Base-by-base conservation (phyloP, 2,329 filamentous ascomycete species). In the Colletotrichum musae region DNA sequence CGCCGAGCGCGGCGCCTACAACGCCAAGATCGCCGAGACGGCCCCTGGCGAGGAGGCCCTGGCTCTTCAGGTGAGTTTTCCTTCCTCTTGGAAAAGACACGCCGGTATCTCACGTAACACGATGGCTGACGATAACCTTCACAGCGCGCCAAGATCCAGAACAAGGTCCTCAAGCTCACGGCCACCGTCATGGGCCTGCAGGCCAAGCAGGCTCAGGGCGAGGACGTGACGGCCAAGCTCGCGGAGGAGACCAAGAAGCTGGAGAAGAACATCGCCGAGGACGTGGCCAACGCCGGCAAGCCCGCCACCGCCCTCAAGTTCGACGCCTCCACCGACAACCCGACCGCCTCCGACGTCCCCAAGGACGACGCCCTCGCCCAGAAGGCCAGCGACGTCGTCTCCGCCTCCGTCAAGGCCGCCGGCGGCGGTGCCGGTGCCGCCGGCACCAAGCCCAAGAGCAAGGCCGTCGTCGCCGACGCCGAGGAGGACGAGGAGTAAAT, bases 81-180 rank as follows among this genome's bases (percentile, higher is more conserved):
- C 21, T 24, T 24, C 21, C 18, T 18, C 18, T 18, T 18, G 18
- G 18, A 18, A 18, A 18, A 18, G 1, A 26, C 10, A 43, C 12
- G 18, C 4, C 18, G n/a, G 5, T 21, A 5, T 21, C 15, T 9
- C 7, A 18, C 2, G 47, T n/a, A 45, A 18, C 21, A 45, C 12
- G 6, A 7, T 16, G 6, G 39, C 48, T 50, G 26, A 65, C 61
- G 16, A 21, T 5, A 4, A 2, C 9, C 4, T 36, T 4, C 15
- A 41, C 60, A 85, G 83, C 81, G 82, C 64, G 86, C 85, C 74
- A 88, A 88, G 79, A 88, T 84, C 68, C 87, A 87, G 83, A 89
- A 88, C 83, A 89, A 89, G 80, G 85, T 89, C 15, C 77, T 89
- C 59, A 89, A 89, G 79, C 80, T 89, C 71, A 84, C 83, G 36